phyloP scores from a whole-genome alignment of 768 basidiomycete species.

The Amanita rimosa region DNA sequence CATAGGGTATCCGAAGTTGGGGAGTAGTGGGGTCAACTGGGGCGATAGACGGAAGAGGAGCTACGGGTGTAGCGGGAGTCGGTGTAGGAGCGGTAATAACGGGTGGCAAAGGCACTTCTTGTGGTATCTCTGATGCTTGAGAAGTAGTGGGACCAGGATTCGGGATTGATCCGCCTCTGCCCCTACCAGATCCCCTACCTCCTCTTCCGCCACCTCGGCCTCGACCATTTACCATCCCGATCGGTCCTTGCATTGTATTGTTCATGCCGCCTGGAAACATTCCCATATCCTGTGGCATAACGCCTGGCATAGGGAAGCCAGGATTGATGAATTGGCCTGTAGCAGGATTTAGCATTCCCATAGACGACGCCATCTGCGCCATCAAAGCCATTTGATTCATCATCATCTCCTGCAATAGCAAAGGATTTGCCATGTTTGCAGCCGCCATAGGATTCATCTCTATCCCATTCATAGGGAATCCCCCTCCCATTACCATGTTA shows the following conservation, averaged over 20 bases:
- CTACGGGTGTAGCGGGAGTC: constrained; percentile 17
- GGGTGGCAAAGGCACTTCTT: constrained; percentile 4
- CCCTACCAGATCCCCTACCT: constrained; percentile 37
- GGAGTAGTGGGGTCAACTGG: constrained; percentile 16
- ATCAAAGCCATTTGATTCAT: constrained; percentile 89
- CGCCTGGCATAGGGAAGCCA: constrained; percentile 49
- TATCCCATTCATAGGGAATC: constrained; percentile 37
- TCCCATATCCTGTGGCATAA: constrained; percentile 40
- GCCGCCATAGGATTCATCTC: constrained; percentile 52
- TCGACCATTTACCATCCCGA: constrained; percentile 21
- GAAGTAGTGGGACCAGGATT: constrained; percentile 11
- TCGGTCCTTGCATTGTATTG: constrained; percentile 13
- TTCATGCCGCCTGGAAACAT: constrained; percentile 31
- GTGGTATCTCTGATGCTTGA: constrained; percentile 5
- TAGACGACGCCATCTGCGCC: constrained; percentile 82
- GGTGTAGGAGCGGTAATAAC: constrained; percentile 14
- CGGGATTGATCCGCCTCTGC: constrained; percentile 32
- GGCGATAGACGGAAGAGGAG: constrained; percentile 9
- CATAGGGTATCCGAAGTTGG: constrained; percentile 34
- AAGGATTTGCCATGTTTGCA: constrained; percentile 46
- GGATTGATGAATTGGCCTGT: constrained; percentile 44
- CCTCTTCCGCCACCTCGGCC: constrained; percentile 30
- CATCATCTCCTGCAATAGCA: constrained; percentile 83
- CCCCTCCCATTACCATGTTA: constrained; percentile 43
- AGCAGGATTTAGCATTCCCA: constrained; percentile 63